These are phyloP conservation scores for Pseudozyma hubeiensis DNA, from an alignment of 1,284 basidiomycete species.

Conservation along the genomic window DNA sequence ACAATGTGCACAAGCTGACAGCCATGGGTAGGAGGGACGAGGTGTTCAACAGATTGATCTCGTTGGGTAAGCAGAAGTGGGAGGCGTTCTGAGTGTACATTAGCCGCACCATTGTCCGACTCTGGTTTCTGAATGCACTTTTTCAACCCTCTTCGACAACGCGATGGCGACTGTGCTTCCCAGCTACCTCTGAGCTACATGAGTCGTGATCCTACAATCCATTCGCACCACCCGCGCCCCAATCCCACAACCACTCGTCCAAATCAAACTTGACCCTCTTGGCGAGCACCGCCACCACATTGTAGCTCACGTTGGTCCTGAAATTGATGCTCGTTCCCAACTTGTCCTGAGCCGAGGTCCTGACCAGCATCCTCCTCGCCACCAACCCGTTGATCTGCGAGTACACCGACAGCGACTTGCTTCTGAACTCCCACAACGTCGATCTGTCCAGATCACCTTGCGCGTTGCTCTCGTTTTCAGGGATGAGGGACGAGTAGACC, in stretches of 20 bases:
- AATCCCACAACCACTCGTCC: constrained; percentile 58
- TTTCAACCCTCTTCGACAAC: too few species aligned
- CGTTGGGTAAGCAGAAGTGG: constrained; percentile 53
- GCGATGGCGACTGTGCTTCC: too few species aligned
- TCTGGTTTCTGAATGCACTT: too few species aligned
- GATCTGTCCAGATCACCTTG: constrained; percentile 53
- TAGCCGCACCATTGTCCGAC: too few species aligned
- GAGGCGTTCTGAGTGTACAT: constrained; percentile 34
- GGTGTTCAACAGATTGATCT: constrained; percentile 66
- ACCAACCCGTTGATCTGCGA: constrained; percentile 51
- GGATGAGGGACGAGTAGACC: constrained; percentile 58
- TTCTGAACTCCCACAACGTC: constrained; percentile 38
- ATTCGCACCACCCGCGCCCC: constrained; percentile 30
- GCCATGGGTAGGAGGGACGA: constrained; percentile 68
- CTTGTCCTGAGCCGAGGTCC: constrained; percentile 40
- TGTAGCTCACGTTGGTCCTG: constrained; percentile 47
- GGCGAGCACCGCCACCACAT: constrained; percentile 33
- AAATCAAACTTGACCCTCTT: constrained; percentile 49
- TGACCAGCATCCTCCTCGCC: constrained; percentile 42
- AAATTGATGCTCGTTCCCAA: constrained; percentile 47
- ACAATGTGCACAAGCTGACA: constrained; percentile 59
- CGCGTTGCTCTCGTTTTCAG: constrained; percentile 63
- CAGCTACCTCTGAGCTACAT: too few species aligned
- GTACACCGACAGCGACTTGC: constrained; percentile 34
- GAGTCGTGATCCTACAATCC: constrained; percentile 11